Percentiles rank a stretch among this genome's conserved stretches.
Evolutionary conservation across 2,329 filamentous ascomycete genomes (phyloP).

Genomic region (Fonsecaea multimorphosa): DNA sequence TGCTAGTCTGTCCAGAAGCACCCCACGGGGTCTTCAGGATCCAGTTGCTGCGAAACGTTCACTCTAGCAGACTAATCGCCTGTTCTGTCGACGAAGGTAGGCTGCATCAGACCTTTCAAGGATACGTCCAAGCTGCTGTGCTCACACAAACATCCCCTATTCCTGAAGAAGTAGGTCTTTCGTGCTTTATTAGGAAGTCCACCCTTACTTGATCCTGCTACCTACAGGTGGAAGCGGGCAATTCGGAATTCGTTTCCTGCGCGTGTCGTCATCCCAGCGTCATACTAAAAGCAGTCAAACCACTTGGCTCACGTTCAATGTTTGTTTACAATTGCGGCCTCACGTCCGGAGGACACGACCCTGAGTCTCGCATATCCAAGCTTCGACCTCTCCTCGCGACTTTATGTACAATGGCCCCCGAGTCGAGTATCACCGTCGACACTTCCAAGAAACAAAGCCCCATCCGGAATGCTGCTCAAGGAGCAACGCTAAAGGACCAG

Average conservation of each 20-base stretch:
- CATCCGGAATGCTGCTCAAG: constrained; percentile 46
- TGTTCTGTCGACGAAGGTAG: neutral
- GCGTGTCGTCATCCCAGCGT: constrained; percentile 21
- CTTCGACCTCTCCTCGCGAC: neutral
- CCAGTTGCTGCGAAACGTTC: neutral
- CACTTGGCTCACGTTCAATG: neutral
- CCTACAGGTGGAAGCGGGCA: constrained; percentile 4
- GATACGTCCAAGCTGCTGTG: neutral
- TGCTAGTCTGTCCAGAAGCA: neutral
- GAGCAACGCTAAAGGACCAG: constrained; percentile 40
- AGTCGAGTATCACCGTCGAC: constrained; percentile 27
- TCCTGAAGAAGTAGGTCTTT: constrained; percentile 2
- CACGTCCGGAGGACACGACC: neutral
- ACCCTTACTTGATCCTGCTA: neutral
- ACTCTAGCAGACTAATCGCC: neutral
- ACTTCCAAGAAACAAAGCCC: constrained; percentile 43
- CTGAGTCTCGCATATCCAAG: neutral
- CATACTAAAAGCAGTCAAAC: constrained; percentile 8
- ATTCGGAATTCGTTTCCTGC: constrained; percentile 12
- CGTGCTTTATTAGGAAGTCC: neutral
- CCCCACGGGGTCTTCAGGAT: neutral
- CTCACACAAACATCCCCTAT: neutral
- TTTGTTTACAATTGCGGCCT: constrained; percentile 1
- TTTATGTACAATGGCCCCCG: constrained; percentile 17
- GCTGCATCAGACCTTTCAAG: neutral